A percentile compares a stretch with the other conserved stretches of the same genome.
Evolutionary conservation across 495 filamentous ascomycete species (phyloP).

Genomic region (Clavariopsis aquatica): DNA sequence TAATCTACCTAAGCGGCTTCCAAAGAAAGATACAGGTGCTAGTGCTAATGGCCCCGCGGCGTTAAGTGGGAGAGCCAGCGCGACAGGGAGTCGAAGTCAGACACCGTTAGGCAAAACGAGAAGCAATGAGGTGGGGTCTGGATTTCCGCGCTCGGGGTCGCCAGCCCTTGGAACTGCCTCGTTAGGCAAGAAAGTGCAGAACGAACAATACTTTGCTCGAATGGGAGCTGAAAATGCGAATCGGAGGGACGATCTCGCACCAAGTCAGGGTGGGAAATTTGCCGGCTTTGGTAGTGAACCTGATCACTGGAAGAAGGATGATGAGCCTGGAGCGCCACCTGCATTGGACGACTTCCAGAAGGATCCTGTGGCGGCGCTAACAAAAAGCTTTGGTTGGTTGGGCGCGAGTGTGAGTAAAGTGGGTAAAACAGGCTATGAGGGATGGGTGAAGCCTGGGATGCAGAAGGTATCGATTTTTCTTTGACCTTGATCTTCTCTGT

Average conservation of each 20-base stretch:
- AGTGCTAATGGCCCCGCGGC: slow-evolving; percentile 6
- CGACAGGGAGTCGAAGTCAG: slow-evolving; percentile 41
- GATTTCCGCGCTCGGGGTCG: slow-evolving; percentile 35
- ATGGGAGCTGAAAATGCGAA: slow-evolving; percentile 77
- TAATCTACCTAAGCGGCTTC: slow-evolving; percentile 45
- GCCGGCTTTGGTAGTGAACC: slow-evolving; percentile 81
- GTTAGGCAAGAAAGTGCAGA: slow-evolving; percentile 57
- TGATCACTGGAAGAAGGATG: slow-evolving; percentile 43
- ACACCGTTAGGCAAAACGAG: slow-evolving; percentile 38
- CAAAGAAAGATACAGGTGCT: slow-evolving; percentile 41
- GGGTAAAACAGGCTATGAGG: slow-evolving; percentile 85
- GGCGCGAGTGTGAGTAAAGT: slow-evolving; percentile 78
- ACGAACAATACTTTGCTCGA: slow-evolving; percentile 88
- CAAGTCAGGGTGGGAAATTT: slow-evolving; percentile 90
- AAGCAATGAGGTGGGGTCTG: slow-evolving; percentile 35
- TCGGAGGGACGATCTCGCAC: slow-evolving; percentile 72
- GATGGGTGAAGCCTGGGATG: slow-evolving; percentile 86
- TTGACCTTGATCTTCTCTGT: neutral
- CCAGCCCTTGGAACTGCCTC: slow-evolving; percentile 37
- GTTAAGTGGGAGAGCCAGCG: slow-evolving; percentile 31
- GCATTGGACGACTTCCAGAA: slow-evolving; percentile 82
- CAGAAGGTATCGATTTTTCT: slow-evolving; percentile 66
- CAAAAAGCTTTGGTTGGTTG: slow-evolving; percentile 94
- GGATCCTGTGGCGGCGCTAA: slow-evolving; percentile 84
- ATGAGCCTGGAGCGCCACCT: slow-evolving; percentile 49